Conservation (phyloP, 148 eudicot species). For the Arctostaphylos glauca region DNA sequence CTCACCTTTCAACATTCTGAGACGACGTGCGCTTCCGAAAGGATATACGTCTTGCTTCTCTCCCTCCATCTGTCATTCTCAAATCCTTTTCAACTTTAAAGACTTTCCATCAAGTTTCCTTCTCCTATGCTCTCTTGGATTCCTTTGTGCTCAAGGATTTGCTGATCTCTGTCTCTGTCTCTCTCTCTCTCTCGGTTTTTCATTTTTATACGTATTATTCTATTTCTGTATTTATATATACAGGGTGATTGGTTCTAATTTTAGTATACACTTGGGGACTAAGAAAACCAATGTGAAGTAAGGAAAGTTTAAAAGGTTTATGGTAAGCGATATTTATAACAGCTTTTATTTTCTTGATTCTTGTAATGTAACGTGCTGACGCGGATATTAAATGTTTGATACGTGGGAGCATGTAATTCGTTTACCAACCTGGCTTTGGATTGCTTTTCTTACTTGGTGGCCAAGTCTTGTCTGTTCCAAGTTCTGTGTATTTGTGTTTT, state of each 20-base stretch:
- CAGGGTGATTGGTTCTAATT: neutral
- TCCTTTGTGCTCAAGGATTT: neutral
- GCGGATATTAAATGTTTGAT: neutral
- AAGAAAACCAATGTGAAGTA: neutral
- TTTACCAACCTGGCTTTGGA: neutral
- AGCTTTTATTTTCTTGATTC: neutral
- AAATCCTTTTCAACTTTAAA: neutral
- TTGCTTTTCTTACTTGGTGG: neutral
- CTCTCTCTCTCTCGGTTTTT: no score
- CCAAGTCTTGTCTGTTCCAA: neutral
- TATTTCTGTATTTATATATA: neutral
- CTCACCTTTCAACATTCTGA: neutral
- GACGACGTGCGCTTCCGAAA: neutral
- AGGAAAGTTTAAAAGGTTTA: neutral
- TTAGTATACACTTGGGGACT: constrained; percentile 12
- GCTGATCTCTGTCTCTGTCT: neutral
- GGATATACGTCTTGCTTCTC: neutral
- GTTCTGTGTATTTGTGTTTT: neutral
- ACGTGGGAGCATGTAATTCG: neutral
- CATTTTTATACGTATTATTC: neutral
- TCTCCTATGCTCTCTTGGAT: neutral
- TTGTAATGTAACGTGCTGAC: neutral
- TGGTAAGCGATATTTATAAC: neutral
- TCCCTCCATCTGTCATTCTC: neutral
- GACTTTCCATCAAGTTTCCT: neutral